Conservation (phyloP, 768 basidiomycete species). For the Phanerochaete sordida region DNA sequence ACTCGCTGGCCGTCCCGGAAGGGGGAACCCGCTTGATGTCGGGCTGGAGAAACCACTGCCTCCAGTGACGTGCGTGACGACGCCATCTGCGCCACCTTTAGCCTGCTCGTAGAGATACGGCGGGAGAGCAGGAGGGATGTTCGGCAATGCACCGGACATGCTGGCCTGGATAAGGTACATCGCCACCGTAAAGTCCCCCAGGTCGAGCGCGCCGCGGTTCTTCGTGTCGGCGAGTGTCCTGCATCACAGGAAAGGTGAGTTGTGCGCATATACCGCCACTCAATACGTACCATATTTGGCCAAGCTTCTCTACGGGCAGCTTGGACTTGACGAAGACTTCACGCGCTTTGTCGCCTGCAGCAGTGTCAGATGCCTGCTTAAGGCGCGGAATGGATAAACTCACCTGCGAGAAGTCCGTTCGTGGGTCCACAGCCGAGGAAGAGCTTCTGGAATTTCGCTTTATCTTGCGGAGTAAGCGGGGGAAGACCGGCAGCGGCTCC, state of each 20-base stretch:
- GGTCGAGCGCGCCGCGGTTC: conserved; percentile 83
- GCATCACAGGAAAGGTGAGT: conserved; percentile 1
- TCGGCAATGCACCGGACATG: conserved; percentile 75
- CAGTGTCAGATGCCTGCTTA: background rate
- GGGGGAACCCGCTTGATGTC: conserved; percentile 34
- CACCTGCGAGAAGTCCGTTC: conserved; percentile 78
- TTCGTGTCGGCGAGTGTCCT: conserved; percentile 97
- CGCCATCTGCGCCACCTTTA: conserved; percentile 31
- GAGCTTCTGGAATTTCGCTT: conserved; percentile 75
- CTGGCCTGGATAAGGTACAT: conserved; percentile 95
- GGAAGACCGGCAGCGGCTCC: conserved; percentile 44
- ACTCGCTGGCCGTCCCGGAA: conserved; percentile 30
- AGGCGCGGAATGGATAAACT: conserved; percentile 16
- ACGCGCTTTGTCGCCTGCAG: conserved; percentile 78
- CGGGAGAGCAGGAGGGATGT: conserved; percentile 72
- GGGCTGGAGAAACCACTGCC: conserved; percentile 64
- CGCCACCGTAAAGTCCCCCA: conserved; percentile 89
- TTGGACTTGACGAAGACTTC: conserved; percentile 91
- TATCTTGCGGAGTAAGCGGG: conserved; percentile 74
- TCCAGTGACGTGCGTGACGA: conserved; percentile 52
- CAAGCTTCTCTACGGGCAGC: conserved; percentile 79
- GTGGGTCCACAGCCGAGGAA: conserved; percentile 71
- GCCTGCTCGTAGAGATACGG: conserved; percentile 87
- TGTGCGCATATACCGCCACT: background rate
- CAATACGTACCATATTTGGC: conserved; percentile 82